Evolutionary conservation across 2,329 filamentous ascomycete genomes (phyloP), one percentile per base, ranked within the genome.

Genomic region (Botryotinia narcissicola): DNA sequence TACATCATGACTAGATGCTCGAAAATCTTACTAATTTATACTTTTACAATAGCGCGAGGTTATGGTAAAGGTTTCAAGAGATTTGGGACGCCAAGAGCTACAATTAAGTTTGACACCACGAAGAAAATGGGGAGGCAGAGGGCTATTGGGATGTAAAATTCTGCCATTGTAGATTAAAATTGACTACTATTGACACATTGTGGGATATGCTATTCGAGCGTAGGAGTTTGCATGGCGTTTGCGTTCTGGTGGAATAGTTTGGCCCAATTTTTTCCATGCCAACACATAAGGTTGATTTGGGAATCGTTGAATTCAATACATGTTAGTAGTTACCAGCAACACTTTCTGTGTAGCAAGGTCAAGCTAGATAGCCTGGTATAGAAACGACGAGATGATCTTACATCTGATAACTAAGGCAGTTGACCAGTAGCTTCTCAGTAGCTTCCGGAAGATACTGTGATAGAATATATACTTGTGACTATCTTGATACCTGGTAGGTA

Each of bases 111-210:
- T 99, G 76, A 93, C 86, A 66, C 95, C 95, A 71, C 88, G 89
- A 78, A 88, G 89, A 62, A 87, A 95, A 80, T 99, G 96, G 95
- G 95, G 95, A 77, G 96, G 96, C 44, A 87, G 94, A 82, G 96
- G 95, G 20, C 84, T 97, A 81, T 84, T 99, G 79, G 95, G 95
- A 72, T 99, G 95, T 82, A 95, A 98, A 84, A 88, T 98, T 76
- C 84, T 97, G 77, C 94, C 93, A 40, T 78, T 97, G 73, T 97
- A 85, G 87, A 57, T 25, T 44, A 42, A 44, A 57, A 42, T 40
- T 32, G 48, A 25, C n/a, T 54, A 25, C 51, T 66, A 18, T 12
- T 25, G 59, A 64, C 25, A 62, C 61, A 14, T 18, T 42, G 63
- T 70, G n/a, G n/a, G 14, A 54, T 25, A n/a, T 54, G 29, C 69